A percentile compares a stretch with the other conserved stretches of the same genome.
Evolutionary conservation across 805 yeast species (phyloP).

Genomic region (Metschnikowia colocasiae): DNA sequence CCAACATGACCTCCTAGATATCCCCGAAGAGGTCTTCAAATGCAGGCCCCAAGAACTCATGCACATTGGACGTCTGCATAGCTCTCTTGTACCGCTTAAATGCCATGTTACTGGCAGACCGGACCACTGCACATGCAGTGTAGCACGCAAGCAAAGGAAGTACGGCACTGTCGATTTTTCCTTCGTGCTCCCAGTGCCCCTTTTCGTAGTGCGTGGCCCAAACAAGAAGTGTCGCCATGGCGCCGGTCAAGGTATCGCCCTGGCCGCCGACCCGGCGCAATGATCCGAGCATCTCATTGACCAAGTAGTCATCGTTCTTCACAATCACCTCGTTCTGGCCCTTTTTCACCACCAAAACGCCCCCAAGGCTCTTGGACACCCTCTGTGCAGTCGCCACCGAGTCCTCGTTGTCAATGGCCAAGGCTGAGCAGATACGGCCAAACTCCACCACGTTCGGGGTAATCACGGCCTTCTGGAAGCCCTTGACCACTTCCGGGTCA

Average conservation of each 20-base stretch:
- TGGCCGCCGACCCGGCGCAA: constrained; percentile 90
- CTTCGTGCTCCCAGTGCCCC: constrained; percentile 50
- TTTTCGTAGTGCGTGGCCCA: constrained; percentile 70
- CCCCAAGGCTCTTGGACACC: constrained; percentile 50
- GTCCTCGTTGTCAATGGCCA: constrained; percentile 31
- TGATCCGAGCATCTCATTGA: constrained; percentile 57
- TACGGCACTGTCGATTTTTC: constrained; percentile 28
- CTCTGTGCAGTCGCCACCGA: constrained; percentile 30
- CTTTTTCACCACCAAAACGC: constrained; percentile 66
- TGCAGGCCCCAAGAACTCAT: constrained; percentile 61
- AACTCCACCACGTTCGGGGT: constrained; percentile 93
- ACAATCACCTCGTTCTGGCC: constrained; percentile 67
- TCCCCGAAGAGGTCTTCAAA: constrained; percentile 45
- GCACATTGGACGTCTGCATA: constrained; percentile 82
- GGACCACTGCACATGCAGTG: constrained; percentile 67
- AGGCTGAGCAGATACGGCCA: constrained; percentile 55
- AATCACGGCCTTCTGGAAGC: constrained; percentile 58
- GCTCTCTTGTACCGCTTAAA: constrained; percentile 64
- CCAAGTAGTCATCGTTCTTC: constrained; percentile 39
- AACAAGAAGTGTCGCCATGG: constrained; percentile 74
- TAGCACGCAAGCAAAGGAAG: constrained; percentile 54
- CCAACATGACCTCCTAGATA: too few relatives aligned
- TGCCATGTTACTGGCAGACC: constrained; percentile 64
- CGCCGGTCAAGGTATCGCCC: constrained; percentile 89
- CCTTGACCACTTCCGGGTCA: constrained; percentile 51